Evolutionary conservation across 805 yeast species (phyloP), one percentile per base, ranked within the genome.

Genomic region (Groenewaldozyma tartarivorans): DNA sequence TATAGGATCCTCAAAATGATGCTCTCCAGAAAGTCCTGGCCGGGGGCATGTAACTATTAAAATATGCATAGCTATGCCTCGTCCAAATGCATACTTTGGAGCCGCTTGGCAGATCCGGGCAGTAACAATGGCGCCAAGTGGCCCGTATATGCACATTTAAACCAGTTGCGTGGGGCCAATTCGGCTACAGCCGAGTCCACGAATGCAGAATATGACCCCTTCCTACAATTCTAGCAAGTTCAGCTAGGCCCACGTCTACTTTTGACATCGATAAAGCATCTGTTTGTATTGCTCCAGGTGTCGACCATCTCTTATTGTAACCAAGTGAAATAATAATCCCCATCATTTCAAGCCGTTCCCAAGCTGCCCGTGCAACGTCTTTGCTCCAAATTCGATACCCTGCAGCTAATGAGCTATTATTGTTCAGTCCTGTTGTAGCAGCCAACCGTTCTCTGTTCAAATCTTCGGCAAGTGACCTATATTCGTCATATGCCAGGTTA

Each of bases 401-500:
- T 13, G 69, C 53, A 7, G 55, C 74, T 24, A 67, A 52, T 13
- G 6, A 7, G 5, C 22, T 6, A 4, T 66, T 55, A 4, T 62
- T 56, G 6, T 57, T 43, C n/a, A 39, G 20, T 11, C 31, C 63
- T 40, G 40, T 49, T 31, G 37, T 42, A 19, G 40, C 48, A 9
- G 71, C 63, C 2, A 60, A 57, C 36, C 61, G 57, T 20, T 66
- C 65, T 4, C 62, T 54, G 42, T 73, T 71, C 42, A 67, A 58
- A 0, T 54, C 46, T 41, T 71, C 69, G 34, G 77, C 66, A 67
- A 78, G 69, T 1, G 62, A 64, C n/a, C 55, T 53, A 58, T 85
- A 90, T 57, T 90, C 97, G 24, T 77, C 78, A 56, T 78, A 81
- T 0, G 79, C 81, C 43, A 86, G 61, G 49, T 82, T 83, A 60